Evolutionary conservation across 208 protist genomes (phyloP).

Genomic region (Leishmania braziliensis): DNA sequence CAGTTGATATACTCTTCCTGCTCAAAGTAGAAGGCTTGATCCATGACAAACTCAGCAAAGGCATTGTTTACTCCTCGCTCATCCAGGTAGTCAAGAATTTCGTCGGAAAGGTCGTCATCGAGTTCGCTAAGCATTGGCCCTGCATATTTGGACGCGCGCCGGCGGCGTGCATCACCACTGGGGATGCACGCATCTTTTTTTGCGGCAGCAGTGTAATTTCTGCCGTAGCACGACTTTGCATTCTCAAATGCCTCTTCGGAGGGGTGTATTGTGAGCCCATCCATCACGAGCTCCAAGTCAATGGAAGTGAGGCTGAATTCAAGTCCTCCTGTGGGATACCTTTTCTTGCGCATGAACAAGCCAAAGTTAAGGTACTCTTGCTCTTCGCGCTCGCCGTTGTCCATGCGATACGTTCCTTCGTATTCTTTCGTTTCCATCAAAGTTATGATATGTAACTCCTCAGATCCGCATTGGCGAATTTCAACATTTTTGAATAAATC

Average conservation of each 20-base stretch:
- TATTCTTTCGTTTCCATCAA: constrained; percentile 81
- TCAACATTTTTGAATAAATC: constrained; percentile 71
- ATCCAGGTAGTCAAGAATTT: constrained; percentile 87
- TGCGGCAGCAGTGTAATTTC: not conserved
- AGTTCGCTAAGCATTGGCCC: constrained; percentile 87
- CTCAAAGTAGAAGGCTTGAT: constrained; percentile 80
- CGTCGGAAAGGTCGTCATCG: constrained; percentile 87
- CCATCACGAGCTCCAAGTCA: constrained; percentile 88
- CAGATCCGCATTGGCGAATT: constrained; percentile 61
- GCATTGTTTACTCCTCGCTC: constrained; percentile 86
- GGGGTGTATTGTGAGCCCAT: constrained; percentile 71
- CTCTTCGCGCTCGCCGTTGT: constrained; percentile 86
- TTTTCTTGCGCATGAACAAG: constrained; percentile 70
- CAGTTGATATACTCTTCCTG: constrained; percentile 87
- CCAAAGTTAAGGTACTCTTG: constrained; percentile 87
- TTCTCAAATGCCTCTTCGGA: constrained; percentile 56
- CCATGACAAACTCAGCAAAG: constrained; percentile 89
- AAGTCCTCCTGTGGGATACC: constrained; percentile 53
- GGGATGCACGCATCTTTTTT: not conserved
- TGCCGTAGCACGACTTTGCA: constrained; percentile 39
- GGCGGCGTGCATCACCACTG: constrained; percentile 24
- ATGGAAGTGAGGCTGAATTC: constrained; percentile 88
- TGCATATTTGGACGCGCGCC: constrained; percentile 48
- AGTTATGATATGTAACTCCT: constrained; percentile 67
- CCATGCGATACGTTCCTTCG: constrained; percentile 85